Evolutionary conservation across 2,329 filamentous ascomycete species (phyloP).

Genomic region (Microdochium nivale): DNA sequence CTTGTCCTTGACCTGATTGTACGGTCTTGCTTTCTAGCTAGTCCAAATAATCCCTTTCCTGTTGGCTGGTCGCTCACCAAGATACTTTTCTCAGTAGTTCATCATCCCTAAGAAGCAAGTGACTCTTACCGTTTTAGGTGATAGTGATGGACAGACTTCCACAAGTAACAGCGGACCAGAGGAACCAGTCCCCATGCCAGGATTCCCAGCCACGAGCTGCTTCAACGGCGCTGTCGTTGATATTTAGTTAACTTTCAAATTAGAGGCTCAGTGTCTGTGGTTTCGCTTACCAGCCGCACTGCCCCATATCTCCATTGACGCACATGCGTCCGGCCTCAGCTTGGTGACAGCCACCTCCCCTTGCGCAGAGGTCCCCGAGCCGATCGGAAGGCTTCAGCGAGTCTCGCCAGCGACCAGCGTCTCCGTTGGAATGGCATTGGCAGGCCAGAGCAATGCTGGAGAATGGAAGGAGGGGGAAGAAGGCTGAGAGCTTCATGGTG

Average conservation of each 20-base stretch:
- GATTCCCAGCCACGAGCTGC: neutral
- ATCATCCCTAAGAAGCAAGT: neutral
- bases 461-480: neutral
- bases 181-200: neutral
- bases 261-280: neutral
- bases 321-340: neutral
- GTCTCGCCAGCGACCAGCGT: neutral
- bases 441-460: neutral
- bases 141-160: neutral
- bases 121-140: neutral
- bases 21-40: no score
- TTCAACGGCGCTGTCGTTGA: neutral
- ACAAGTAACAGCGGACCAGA: neutral
- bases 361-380: neutral
- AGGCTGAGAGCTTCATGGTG: neutral
- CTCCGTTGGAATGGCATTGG: neutral
- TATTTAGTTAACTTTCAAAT: neutral
- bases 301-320: neutral
- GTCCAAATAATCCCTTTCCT: no score
- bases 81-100: neutral
- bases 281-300: neutral
- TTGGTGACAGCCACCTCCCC: neutral
- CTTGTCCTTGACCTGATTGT: no score
- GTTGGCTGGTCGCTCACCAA: no score
- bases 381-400: neutral